phyloP scores from a whole-genome alignment of 768 basidiomycete species.

The Neoboletus magnificus region DNA sequence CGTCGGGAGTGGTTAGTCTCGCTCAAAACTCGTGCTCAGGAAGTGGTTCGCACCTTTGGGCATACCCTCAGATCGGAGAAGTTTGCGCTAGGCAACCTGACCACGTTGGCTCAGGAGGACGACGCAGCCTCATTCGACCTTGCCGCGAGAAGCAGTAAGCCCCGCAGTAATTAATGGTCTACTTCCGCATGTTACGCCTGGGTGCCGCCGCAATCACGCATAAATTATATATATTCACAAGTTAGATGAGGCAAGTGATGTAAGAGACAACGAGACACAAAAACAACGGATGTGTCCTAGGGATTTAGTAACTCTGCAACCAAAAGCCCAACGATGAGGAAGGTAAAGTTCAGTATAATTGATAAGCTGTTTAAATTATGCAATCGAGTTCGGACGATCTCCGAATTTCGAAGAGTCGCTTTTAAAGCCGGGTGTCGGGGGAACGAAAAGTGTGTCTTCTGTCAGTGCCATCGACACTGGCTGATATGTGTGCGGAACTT shows the following conservation, averaged over 20 bases:
- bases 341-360: background rate
- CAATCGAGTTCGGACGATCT: slow-evolving; percentile 43
- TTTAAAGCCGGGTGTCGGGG: slow-evolving; percentile 59
- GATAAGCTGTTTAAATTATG: slow-evolving; percentile 25
- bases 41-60: slow-evolving; percentile 11
- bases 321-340: slow-evolving; percentile 2
- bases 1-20: slow-evolving; percentile 19
- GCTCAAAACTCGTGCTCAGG: slow-evolving; percentile 19
- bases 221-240: slow-evolving; percentile 5
- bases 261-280: background rate
- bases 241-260: slow-evolving; percentile 9
- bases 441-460: slow-evolving; percentile 47
- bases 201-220: background rate
- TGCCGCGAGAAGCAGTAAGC: slow-evolving; percentile 25
- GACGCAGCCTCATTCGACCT: slow-evolving; percentile 30
- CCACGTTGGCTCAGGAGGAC: slow-evolving; percentile 26
- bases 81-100: slow-evolving; percentile 24
- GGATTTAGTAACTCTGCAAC: background rate
- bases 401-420: slow-evolving; percentile 27
- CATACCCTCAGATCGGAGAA: slow-evolving; percentile 18
- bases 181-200: slow-evolving; percentile 1
- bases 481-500: slow-evolving; percentile 53
- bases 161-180: slow-evolving; percentile 20
- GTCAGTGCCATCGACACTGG: slow-evolving; percentile 59
- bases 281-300: slow-evolving; percentile 10